Base-by-base conservation (phyloP, 2,329 filamentous ascomycete genomes). In the Ascosphaera pollenicola region DNA sequence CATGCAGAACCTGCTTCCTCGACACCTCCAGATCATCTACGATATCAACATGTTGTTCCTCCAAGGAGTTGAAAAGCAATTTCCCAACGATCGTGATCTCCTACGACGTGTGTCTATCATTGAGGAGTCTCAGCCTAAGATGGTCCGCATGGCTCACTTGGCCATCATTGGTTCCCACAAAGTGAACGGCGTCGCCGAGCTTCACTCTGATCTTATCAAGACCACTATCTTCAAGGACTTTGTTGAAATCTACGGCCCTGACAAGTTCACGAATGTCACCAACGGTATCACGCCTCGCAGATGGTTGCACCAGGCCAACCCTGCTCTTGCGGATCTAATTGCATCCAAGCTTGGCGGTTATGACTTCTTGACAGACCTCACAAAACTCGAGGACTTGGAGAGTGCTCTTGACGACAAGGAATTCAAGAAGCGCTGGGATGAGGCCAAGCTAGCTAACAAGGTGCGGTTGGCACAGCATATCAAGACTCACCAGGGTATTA, bases 181-280 rank as follows among this genome's bases (percentile, higher is more conserved):
- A 66, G 85, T 98, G 64, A 98, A 98, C 49, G 89, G 89, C 56
- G 89, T 98, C 28, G 89, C 89, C 26, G 89, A 98, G 62, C 64
- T 98, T 46, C 89, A 98, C 62, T 98, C 89, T 1, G 89, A 98
- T 54, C 68, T 98, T 42, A 93, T 98, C 66, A 89, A 89, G 66
- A 91, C 85, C 0, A 98, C 89, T n/a, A 92, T 98, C 49, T 95
- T 98, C 73, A 94, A 89, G 59, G 89, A 98, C 58, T 98, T 98
- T 59, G 87, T 98, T 43, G 70, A 74, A 49, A 82, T 98, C 46
- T 98, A 89, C 51, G 89, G 89, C 2, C 78, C 78, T 0, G 89
- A 98, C 68, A 94, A 94, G 59, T 98, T 98, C 60, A 92, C 82
- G 42, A 98, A 98, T 51, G 87, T 98, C 46, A 98, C 89, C 46